Evolutionary conservation across 2,329 filamentous ascomycete species (phyloP).

Genomic region (Xylaria sp.): DNA sequence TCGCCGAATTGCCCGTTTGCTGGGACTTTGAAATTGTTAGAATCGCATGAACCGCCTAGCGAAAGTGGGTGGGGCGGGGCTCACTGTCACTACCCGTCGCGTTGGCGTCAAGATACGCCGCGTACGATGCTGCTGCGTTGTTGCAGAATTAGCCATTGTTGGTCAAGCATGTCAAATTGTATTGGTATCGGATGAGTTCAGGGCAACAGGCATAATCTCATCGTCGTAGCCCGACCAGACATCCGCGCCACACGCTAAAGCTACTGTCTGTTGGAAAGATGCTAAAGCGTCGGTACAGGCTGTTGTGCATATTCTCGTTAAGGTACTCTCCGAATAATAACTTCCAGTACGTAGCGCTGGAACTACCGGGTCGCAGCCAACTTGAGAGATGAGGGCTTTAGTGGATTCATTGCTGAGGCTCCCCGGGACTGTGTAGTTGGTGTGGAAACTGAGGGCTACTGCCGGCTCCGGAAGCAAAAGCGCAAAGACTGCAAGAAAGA

Average conservation of each 20-base stretch:
- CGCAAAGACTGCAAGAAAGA: too few species aligned
- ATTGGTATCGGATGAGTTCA: conserved; percentile 11
- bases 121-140: too few species aligned
- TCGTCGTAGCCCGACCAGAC: neutral
- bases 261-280: neutral
- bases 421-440: neutral
- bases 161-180: neutral
- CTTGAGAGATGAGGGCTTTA: neutral
- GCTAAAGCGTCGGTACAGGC: neutral
- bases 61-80: too few species aligned
- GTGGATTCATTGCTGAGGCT: neutral
- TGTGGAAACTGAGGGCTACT: neutral
- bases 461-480: too few species aligned
- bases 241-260: neutral
- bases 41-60: too few species aligned
- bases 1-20: too few species aligned
- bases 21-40: too few species aligned
- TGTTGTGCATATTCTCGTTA: neutral
- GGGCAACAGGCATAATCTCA: neutral
- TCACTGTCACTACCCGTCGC: too few species aligned
- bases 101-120: too few species aligned
- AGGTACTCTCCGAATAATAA: neutral
- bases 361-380: neutral
- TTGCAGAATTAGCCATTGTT: conserved; percentile 20
- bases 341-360: neutral